Evolutionary conservation across 345 rosid species (phyloP).

Genomic region (Chamaenerion angustifolium): DNA sequence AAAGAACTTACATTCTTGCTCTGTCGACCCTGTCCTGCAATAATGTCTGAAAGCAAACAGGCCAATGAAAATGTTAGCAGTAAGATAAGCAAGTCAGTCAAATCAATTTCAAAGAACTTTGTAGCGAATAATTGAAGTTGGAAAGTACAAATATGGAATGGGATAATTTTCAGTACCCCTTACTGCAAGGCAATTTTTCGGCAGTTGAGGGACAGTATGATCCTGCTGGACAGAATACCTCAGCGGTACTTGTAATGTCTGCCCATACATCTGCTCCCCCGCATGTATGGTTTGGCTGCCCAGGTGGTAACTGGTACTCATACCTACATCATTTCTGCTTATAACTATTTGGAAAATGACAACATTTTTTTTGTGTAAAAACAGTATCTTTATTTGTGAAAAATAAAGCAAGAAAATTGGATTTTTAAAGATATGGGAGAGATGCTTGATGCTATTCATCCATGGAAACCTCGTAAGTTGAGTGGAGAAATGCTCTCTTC

Average conservation of each 20-base stretch:
- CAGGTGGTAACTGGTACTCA: conserved; percentile 74
- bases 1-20: conserved; percentile 35
- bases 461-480: too few species aligned
- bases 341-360: too few species aligned
- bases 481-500: too few species aligned
- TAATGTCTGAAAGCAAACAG: conserved; percentile 44
- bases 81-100: neutral
- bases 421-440: conserved; percentile 3
- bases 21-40: conserved; percentile 84
- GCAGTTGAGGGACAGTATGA: conserved; percentile 77
- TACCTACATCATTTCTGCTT: conserved; percentile 34
- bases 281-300: conserved; percentile 60
- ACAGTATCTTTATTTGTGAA: neutral
- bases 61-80: neutral
- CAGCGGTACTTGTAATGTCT: conserved; percentile 57
- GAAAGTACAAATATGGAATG: conserved; percentile 6
- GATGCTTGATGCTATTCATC: neutral
- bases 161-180: conserved; percentile 56
- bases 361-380: neutral
- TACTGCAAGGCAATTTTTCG: conserved; percentile 63
- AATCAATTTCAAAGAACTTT: too few species aligned
- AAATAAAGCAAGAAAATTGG: conserved; percentile 22
- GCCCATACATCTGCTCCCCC: conserved; percentile 98
- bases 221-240: conserved; percentile 85
- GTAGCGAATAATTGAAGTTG: too few species aligned